Evolutionary conservation across 768 basidiomycete genomes (phyloP), one percentile per base, ranked within the genome.

Genomic region (Rhodotorula taiwanensis): DNA sequence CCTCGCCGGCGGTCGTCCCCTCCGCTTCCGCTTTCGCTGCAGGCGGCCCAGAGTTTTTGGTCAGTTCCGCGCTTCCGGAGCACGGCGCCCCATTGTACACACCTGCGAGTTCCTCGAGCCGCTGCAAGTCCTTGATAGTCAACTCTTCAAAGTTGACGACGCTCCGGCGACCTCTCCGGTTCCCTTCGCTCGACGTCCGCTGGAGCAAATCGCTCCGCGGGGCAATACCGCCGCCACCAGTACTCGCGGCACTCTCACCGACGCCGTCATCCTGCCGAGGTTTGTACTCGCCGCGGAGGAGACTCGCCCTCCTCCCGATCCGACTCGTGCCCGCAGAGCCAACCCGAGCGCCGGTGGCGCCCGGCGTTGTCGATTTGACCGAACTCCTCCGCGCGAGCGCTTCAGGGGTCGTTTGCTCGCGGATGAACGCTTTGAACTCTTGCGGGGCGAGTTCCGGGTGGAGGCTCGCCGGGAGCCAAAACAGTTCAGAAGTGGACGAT

Each of bases 391-490:
- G 18, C 65, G 66, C 66, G 33, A 65, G 57, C 5, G 59, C 59
- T 20, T 60, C 60, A 10, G 59, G 66, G n/a, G 21, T 83, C 84
- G 31, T 80, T 76, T 98, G 95, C 71, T 94, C 89, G 75, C 92
- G 88, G 70, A 99, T 83, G 75, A 99, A 97, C 16, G 85, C 87
- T 55, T 89, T 83, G 76, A 99, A 99, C 76, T 98, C 92, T 51
- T 85, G 87, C 28, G 95, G 95, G 0, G 93, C 94, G 73, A 99
- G 88, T 79, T 99, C 95, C 34, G 95, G 95, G 75, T 98, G 95
- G 41, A 97, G 80, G 61, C 86, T 83, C 21, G 95, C 95, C 56
- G 95, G 95, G 33, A 99, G 91, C 95, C 95, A 99, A 81, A 98
- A 98, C 68, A 97, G 83, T 76, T 90, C 41, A 23, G 18, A n/a